Base-by-base conservation (phyloP, 768 basidiomycete species). In the Amanita muscaria region DNA sequence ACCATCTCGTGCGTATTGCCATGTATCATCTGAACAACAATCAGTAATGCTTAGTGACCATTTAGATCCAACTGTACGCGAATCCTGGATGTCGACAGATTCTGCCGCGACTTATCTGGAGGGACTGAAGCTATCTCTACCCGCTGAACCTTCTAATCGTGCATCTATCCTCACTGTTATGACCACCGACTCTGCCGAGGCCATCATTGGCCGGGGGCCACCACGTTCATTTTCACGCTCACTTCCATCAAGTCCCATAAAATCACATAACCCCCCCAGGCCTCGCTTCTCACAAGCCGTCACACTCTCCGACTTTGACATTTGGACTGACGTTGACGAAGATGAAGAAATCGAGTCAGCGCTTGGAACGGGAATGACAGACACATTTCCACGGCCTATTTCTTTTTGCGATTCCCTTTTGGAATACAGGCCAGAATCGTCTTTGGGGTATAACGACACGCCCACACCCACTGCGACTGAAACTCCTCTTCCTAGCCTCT, bases 101-200 rank as follows among this genome's bases (percentile, higher is more conserved):
- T 69, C 70, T 14, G 64, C 56, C 16, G 58, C 64, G 6, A 60
- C 64, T 12, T 67, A 68, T 27, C 48, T 73, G 11, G 64, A 70
- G 10, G 70, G 67, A 14, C 60, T 75, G 9, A 53, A 62, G 19
- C 44, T 73, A 11, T 51, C 53, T 6, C 51, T 72, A 12, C 65
- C 69, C 3, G 46, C 56, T 48, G 62, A 69, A 48, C 48, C 61
- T 39, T 53, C 60, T 19, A 54, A 55, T 42, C 67, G 70, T 19
- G 55, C 55, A 22, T 80, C 79, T 4, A 62, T 72, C 40, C 70
- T 72, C 21, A 79, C 80, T 0, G 59, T 79, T 47, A 65, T 75
- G 64, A 77, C 79, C 0, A 72, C 72, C 25, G 61, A 66, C 31
- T 80, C 80, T 3, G 71, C 72, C 1, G 77, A 83, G 22, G 80